Conservation (phyloP, 495 filamentous ascomycete genomes). For the Penicillium bialowiezense region DNA sequence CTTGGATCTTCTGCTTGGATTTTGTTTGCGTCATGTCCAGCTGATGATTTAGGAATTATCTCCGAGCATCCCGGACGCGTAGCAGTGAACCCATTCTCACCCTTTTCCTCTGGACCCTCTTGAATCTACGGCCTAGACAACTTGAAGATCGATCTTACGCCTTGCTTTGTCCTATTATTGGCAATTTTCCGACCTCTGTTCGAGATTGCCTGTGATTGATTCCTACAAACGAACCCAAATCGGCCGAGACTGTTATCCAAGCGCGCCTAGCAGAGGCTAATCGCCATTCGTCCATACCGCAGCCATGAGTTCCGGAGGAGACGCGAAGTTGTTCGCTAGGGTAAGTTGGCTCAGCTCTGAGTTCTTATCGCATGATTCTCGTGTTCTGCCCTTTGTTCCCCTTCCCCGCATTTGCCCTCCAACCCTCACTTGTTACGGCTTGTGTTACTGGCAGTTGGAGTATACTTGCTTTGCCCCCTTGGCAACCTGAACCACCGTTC, state of each 20-base stretch:
- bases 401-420: conserved; percentile 21
- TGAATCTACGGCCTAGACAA: conserved; percentile 6
- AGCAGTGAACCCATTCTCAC: conserved; percentile 17
- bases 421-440: conserved; percentile 3
- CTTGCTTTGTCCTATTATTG: neutral
- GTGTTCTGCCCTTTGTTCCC: neutral
- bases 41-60: conserved; percentile 13
- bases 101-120: conserved; percentile 17
- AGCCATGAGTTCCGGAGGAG: conserved; percentile 77
- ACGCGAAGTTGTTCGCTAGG: conserved; percentile 98
- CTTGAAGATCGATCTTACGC: neutral
- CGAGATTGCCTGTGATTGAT: conserved; percentile 15
- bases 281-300: conserved; percentile 20
- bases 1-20: conserved; percentile 4
- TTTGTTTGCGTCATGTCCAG: conserved; percentile 13
- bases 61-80: conserved; percentile 16
- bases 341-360: conserved; percentile 58
- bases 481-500: neutral
- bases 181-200: neutral
- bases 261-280: conserved; percentile 1
- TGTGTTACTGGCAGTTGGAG: conserved; percentile 8
- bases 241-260: conserved; percentile 5
- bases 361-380: conserved; percentile 17
- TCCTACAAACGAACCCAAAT: conserved; percentile 4
- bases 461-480: neutral